Percentiles rank a stretch among this genome's conserved stretches.
phyloP scores from a whole-genome alignment of 1,284 basidiomycete species.

The Ceratobasidium sp. region DNA sequence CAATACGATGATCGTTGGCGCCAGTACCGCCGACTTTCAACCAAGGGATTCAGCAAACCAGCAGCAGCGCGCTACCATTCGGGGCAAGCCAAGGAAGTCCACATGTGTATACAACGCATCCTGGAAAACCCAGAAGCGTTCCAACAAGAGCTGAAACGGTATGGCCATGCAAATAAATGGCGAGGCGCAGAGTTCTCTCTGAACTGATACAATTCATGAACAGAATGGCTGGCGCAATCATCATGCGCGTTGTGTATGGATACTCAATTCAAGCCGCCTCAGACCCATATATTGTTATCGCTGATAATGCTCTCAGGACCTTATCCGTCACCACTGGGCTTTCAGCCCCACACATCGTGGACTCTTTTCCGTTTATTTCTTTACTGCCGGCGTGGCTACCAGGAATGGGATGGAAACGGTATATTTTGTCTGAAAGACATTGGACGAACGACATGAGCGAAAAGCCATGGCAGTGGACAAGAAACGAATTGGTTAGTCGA shows the following conservation, averaged over 20 bases:
- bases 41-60: conserved; percentile 21
- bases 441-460: not conserved
- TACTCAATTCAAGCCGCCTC: not conserved
- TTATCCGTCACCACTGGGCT: not conserved
- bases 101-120: conserved; percentile 1
- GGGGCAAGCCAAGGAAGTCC: conserved; percentile 9
- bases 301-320: not conserved
- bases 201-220: not conserved
- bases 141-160: conserved; percentile 13
- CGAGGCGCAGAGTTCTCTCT: not conserved
- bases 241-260: conserved; percentile 22
- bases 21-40: not conserved
- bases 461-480: conserved; percentile 8
- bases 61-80: conserved; percentile 2
- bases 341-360: not conserved
- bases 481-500: not conserved
- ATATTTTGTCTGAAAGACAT: not conserved
- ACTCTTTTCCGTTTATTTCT: not conserved
- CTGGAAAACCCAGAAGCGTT: conserved; percentile 8
- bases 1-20: conserved; percentile 19
- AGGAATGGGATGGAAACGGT: conserved; percentile 34
- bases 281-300: conserved; percentile 2
- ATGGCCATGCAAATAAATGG: not conserved
- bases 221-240: conserved; percentile 8
- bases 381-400: conserved; percentile 41